These are phyloP conservation scores for Penicillium sp. DNA, from an alignment of 2,329 filamentous ascomycete species.

Conservation along the genomic window DNA sequence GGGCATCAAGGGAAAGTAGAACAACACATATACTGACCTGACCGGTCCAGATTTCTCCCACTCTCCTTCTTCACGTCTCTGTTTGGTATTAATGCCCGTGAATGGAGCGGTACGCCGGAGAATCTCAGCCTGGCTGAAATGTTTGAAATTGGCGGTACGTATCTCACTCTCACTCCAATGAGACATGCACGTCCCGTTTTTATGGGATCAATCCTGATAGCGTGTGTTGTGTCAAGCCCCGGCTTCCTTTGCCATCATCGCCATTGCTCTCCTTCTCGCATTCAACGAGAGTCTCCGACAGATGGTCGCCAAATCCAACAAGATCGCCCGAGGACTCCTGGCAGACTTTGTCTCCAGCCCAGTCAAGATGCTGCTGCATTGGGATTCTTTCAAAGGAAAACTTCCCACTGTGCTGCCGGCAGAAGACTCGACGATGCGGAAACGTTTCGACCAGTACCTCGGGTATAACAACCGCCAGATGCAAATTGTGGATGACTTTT, in stretches of 20 bases:
- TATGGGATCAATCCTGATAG: no score
- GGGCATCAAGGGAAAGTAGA: no score
- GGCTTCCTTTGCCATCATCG: slow-evolving; percentile 49
- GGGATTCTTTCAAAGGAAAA: slow-evolving; percentile 5
- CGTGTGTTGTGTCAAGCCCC: slow-evolving; percentile 10
- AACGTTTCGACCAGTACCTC: slow-evolving; percentile 24
- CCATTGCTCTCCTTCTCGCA: slow-evolving; percentile 48
- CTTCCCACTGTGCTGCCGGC: slow-evolving; percentile 7
- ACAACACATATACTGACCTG: neutral
- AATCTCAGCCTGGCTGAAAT: slow-evolving; percentile 31
- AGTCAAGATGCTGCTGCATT: slow-evolving; percentile 9
- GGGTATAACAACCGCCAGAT: slow-evolving; percentile 15
- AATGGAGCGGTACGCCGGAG: slow-evolving; percentile 50
- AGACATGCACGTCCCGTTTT: no score
- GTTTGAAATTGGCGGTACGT: slow-evolving; percentile 26
- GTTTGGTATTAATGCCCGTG: slow-evolving; percentile 59
- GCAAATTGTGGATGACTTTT: slow-evolving; percentile 28
- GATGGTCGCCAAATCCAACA: slow-evolving; percentile 18
- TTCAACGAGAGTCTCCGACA: slow-evolving; percentile 42
- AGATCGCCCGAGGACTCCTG: slow-evolving; percentile 18
- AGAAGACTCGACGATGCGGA: slow-evolving; percentile 18
- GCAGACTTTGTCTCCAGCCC: slow-evolving; percentile 22
- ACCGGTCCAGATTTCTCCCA: slow-evolving; percentile 46
- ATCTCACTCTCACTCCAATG: no score
- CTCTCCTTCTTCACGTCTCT: slow-evolving; percentile 60